Base-by-base conservation (phyloP, 2,329 filamentous ascomycete species). In the Neodidymelliopsis sp. region DNA sequence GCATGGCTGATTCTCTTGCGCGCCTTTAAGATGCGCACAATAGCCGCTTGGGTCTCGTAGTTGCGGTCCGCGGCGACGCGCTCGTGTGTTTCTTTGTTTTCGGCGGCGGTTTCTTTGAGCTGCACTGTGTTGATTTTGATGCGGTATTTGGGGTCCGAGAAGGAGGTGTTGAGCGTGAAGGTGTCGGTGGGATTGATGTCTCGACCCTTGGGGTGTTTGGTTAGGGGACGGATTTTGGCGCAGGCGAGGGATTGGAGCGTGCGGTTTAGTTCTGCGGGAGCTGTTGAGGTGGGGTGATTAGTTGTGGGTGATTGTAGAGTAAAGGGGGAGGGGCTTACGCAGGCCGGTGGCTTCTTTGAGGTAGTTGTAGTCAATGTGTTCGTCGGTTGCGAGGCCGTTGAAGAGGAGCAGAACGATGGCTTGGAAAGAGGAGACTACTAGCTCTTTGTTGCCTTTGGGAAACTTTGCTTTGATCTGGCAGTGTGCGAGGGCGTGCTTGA, bases 91-190 rank as follows among this genome's bases (percentile, higher is more conserved):
- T 89, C 90, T 74, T 91, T 89, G 75, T 97, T 97, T 75, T 99
- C 94, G 67, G 93, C 89, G 64, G 89, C 89, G 0, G 94, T 97
- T 76, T 99, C 94, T 75, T 94, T 95, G 39, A 97, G 83, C 75
- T 99, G 94, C 62, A 99, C 94, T 75, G 97, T 93, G 76, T 97
- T 99, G 79, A 99, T 97, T 79, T 99, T 99, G 76, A 99, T 87
- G 47, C 91, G 86, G 74, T 90, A 89, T 73, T 94, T 96, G 15
- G 86, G 82, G 67, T 97, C 88, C 2, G 77, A 77, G 74, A 99
- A 99, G 12, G 71, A 71, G 33, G 81, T 74, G 75, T 97, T 97
- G 66, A 96, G 86, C 0, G 84, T 84, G 66, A 99, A 99, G 0
- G 86, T 89, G 74, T 99, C 95, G 0, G 84, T 90, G 1, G 79